Percentiles rank a stretch among this genome's conserved stretches.
phyloP scores from a whole-genome alignment of 768 basidiomycete species.

The Trametes cingulata region DNA sequence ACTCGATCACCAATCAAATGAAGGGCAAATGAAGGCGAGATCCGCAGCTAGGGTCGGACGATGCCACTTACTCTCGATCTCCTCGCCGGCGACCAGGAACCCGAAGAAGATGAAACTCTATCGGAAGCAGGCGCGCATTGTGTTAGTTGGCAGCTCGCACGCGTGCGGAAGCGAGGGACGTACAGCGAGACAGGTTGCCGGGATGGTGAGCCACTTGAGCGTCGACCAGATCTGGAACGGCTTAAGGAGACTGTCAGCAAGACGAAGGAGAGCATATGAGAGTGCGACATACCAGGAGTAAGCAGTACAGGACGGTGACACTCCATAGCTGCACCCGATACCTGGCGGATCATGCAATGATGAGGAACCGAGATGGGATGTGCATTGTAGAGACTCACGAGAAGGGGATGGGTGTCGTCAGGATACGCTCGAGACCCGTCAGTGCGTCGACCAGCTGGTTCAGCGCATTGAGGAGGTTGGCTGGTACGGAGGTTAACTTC shows the following conservation, averaged over 20 bases:
- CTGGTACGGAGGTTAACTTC: conserved; percentile 32
- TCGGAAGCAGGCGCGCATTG: background rate
- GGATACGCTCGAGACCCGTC: conserved; percentile 69
- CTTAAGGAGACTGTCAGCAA: conserved; percentile 34
- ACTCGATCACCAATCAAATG: background rate
- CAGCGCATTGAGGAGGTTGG: conserved; percentile 47
- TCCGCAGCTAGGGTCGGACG: background rate
- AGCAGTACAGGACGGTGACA: conserved; percentile 60
- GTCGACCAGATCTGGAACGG: conserved; percentile 64
- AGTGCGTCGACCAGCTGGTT: conserved; percentile 62
- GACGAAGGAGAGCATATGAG: background rate
- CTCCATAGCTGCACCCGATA: conserved; percentile 72
- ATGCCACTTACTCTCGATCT: conserved; percentile 64
- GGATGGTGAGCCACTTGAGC: conserved; percentile 65
- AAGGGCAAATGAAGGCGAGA: background rate
- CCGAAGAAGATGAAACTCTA: conserved; percentile 73
- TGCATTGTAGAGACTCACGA: conserved; percentile 44
- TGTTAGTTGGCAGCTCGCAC: background rate
- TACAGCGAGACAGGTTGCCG: conserved; percentile 55
- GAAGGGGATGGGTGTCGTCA: conserved; percentile 77
- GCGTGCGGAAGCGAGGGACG: conserved; percentile 19
- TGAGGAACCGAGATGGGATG: background rate
- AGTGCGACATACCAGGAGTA: conserved; percentile 51
- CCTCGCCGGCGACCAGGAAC: conserved; percentile 72
- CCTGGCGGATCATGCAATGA: conserved; percentile 33